Evolutionary conservation across 768 basidiomycete genomes (phyloP).

Genomic region (Termitomyces sp.): DNA sequence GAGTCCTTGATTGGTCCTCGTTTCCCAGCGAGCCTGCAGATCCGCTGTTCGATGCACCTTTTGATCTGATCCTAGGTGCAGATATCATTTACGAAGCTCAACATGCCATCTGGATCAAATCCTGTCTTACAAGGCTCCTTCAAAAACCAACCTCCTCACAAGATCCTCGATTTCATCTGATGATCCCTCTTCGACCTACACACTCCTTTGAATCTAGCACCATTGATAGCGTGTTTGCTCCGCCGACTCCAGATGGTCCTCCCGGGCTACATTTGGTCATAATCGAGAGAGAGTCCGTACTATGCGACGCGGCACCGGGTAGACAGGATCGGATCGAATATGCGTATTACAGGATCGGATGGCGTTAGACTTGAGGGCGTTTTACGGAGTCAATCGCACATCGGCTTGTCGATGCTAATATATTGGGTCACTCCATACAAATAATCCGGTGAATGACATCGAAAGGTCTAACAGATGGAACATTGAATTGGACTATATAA

Average conservation of each 20-base stretch:
- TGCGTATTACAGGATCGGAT: slow-evolving; percentile 67
- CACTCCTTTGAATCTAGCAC: slow-evolving; percentile 53
- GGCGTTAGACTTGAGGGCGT: slow-evolving; percentile 30
- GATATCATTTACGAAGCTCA: slow-evolving; percentile 75
- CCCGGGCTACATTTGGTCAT: slow-evolving; percentile 36
- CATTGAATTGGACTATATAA: too few species aligned
- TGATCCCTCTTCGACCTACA: slow-evolving; percentile 70
- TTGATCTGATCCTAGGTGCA: slow-evolving; percentile 75
- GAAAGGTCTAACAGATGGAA: too few species aligned
- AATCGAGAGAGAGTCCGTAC: slow-evolving; percentile 45
- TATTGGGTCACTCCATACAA: too few species aligned
- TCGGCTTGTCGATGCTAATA: too few species aligned
- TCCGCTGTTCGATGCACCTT: slow-evolving; percentile 31
- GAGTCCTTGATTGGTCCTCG: slow-evolving; percentile 59
- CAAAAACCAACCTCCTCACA: slow-evolving; percentile 17
- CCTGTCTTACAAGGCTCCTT: slow-evolving; percentile 50
- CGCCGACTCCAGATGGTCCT: slow-evolving; percentile 2
- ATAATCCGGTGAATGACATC: too few species aligned
- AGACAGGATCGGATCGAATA: slow-evolving; percentile 57
- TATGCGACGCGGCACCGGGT: slow-evolving; percentile 45
- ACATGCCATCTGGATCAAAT: slow-evolving; percentile 68
- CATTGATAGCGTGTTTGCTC: slow-evolving; percentile 50
- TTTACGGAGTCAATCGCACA: not conserved
- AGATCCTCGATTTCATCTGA: slow-evolving; percentile 54
- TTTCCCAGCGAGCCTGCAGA: slow-evolving; percentile 17